Base-by-base conservation (phyloP, 2,329 filamentous ascomycete species). In the Macrophomina pseudophaseolina region DNA sequence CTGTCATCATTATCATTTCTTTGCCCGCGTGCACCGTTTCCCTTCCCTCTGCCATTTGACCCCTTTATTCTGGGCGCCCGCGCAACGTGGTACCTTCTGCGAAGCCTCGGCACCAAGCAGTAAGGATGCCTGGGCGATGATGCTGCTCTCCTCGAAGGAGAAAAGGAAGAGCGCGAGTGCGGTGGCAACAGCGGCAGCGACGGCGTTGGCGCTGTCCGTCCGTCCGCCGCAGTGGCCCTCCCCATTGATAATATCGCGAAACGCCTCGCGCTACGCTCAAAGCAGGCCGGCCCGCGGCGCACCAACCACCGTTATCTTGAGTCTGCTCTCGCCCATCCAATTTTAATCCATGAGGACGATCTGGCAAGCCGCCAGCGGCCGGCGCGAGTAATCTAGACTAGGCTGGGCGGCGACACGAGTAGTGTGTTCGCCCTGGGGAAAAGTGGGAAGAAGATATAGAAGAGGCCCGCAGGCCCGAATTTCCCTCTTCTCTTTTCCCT, bases 301-400 rank as follows among this genome's bases (percentile, higher is more conserved):
- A 18, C 33, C 35, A 32, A 35, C 42, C 44, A 44, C 44, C 44
- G 58, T 62, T 62, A 62, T 62, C 58, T 40, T 51, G 58, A 38
- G 23, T 23, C 23, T 23, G 23, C 23, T 23, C 35, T 38, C 4
- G 12, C 28, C 12, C 38, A 49, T 62, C 58, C 32, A 62, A 62
- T 62, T 62, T 62, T 30, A 48, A 62, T 40, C 58, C 58, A 62
- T 62, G 58, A 5, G 58, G 58, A 49, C 58, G 58, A 62, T 62
- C 58, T 62, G 58, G 58, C 49, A 62, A 23, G 23, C 23, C 23
- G 44, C 30, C 44, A 30, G 52, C 42, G 44, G 52, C 42, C 35
- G 56, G 38, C 14, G 18, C 23, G 8, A 6, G 18, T 32, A 40
- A 32, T 14, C 53, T 44, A 30, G 35, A 18, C 53, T 54, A 23